Conservation (phyloP, 768 basidiomycete genomes). For the Pisolithus orientalis region DNA sequence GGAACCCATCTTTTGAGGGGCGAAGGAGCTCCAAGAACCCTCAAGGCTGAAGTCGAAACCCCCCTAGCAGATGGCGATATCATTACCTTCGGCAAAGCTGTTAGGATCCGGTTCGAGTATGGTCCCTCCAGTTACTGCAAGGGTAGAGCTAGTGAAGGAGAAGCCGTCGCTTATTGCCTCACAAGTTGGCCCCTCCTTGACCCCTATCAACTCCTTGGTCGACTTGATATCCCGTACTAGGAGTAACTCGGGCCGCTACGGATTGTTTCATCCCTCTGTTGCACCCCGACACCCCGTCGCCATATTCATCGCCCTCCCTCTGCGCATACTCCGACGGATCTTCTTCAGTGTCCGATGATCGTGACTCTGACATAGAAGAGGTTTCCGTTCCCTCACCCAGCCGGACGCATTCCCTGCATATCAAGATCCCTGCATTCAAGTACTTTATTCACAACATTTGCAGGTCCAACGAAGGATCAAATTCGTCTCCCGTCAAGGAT, state of each 20-base stretch:
- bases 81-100: conserved; percentile 73
- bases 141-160: conserved; percentile 45
- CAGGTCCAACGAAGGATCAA: conserved; percentile 4
- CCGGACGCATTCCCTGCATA: conserved; percentile 9
- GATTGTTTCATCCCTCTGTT: conserved; percentile 38
- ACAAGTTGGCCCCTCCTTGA: conserved; percentile 8
- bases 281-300: conserved; percentile 20
- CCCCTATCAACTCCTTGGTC: conserved; percentile 23
- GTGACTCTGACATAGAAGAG: conserved; percentile 54
- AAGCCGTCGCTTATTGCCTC: conserved; percentile 11
- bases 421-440: conserved; percentile 28
- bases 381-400: conserved; percentile 16
- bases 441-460: conserved; percentile 26
- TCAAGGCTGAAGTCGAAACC: conserved; percentile 51
- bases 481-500: conserved; percentile 9
- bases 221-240: conserved; percentile 20
- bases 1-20: conserved; percentile 61
- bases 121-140: conserved; percentile 58
- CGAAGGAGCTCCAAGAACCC: conserved; percentile 43
- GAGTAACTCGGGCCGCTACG: conserved; percentile 55
- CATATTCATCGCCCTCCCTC: conserved; percentile 34
- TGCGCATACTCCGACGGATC: conserved; percentile 32
- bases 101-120: conserved; percentile 58
- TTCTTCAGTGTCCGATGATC: conserved; percentile 22
- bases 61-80: conserved; percentile 61